phyloP scores from a whole-genome alignment of 2,329 filamentous ascomycete species.

The Beauveria bassiana region DNA sequence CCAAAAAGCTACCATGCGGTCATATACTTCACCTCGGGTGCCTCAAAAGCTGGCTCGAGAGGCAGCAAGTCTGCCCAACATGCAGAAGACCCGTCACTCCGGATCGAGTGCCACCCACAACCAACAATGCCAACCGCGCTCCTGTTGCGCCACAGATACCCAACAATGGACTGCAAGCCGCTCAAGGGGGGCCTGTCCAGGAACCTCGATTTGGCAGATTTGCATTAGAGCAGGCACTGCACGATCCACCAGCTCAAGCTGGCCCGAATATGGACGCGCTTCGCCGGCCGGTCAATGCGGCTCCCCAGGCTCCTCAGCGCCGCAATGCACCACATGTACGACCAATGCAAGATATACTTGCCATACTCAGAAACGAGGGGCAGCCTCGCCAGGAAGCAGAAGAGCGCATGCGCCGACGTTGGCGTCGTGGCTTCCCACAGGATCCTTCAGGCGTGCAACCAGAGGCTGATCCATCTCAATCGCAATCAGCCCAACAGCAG shows the following conservation, averaged over 20 bases:
- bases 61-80: slow-evolving; percentile 94
- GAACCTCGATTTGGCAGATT: slow-evolving; percentile 3
- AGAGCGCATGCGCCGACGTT: neutral
- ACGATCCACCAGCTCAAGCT: neutral
- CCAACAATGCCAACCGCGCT: slow-evolving; percentile 18
- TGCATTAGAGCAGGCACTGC: neutral
- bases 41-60: slow-evolving; percentile 91
- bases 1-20: slow-evolving; percentile 94
- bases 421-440: neutral
- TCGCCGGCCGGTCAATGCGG: neutral
- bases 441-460: neutral
- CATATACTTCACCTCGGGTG: slow-evolving; percentile 94
- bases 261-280: neutral
- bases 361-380: slow-evolving; percentile 5
- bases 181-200: neutral
- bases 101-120: slow-evolving; percentile 20
- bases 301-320: neutral
- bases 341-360: slow-evolving; percentile 1
- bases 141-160: slow-evolving; percentile 17
- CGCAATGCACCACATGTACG: neutral
- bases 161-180: neutral
- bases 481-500: neutral
- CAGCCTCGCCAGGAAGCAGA: slow-evolving; percentile 6
- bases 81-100: slow-evolving; percentile 69
- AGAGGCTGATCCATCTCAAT: neutral